Conservation (phyloP, 2,329 filamentous ascomycete species). For the Epichloe gansuensis region DNA sequence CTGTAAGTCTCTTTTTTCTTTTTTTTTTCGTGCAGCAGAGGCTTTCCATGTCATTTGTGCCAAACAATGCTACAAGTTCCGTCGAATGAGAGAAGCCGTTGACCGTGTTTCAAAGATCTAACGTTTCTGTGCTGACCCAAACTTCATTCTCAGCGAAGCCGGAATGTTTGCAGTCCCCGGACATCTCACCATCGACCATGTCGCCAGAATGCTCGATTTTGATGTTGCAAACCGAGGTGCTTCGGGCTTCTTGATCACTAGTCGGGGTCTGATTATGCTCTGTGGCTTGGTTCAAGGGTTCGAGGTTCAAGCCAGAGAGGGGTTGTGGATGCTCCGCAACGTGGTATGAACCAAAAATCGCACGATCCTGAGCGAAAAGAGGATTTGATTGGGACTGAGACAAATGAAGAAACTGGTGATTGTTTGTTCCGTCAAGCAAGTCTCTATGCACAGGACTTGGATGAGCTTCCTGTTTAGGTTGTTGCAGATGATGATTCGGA, state of each 20-base stretch:
- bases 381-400: conserved; percentile 20
- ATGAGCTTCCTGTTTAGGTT: conserved; percentile 16
- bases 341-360: conserved; percentile 16
- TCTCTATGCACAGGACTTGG: conserved; percentile 10
- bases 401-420: conserved; percentile 15
- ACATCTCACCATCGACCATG: conserved; percentile 9
- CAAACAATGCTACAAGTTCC: background rate
- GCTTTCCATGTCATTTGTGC: background rate
- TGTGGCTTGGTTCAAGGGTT: conserved; percentile 15
- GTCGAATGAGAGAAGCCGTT: background rate
- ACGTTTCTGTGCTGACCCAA: conserved; percentile 4
- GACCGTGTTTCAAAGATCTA: conserved; percentile 2
- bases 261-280: conserved; percentile 9
- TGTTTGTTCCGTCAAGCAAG: conserved; percentile 9
- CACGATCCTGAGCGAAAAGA: conserved; percentile 20
- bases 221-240: conserved; percentile 5
- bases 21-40: background rate
- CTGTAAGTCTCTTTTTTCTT: background rate
- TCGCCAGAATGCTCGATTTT: conserved; percentile 17
- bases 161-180: conserved; percentile 14
- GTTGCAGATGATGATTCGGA: conserved; percentile 12
- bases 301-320: conserved; percentile 17
- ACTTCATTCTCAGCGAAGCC: conserved; percentile 6
- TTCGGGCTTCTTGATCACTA: conserved; percentile 9
- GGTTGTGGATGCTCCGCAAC: conserved; percentile 11